phyloP scores from a whole-genome alignment of 306 rosid species.

The Trichosanthes cucumerina region DNA sequence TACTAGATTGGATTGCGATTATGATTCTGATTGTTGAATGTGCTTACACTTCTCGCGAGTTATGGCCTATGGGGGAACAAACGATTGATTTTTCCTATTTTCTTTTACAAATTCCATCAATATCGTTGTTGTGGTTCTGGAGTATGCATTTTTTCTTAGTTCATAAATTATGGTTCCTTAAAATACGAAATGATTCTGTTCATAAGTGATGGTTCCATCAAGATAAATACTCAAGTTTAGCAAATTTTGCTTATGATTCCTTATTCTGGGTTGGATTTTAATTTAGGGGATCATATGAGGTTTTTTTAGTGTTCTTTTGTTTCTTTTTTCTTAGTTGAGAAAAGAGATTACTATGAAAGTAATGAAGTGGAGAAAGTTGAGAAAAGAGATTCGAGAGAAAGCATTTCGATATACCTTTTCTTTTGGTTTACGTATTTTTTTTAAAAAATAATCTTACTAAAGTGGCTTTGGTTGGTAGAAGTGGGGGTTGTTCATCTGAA shows the following conservation, averaged over 20 bases:
- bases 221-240: background rate
- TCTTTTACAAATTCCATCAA: background rate
- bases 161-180: no score
- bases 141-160: no score
- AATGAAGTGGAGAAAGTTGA: background rate
- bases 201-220: background rate
- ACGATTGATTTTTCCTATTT: background rate
- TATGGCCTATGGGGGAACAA: background rate
- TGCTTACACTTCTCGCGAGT: background rate
- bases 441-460: background rate
- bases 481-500: constrained; percentile 81
- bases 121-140: background rate
- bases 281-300: background rate
- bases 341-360: background rate
- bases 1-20: background rate
- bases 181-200: no score
- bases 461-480: constrained; percentile 64
- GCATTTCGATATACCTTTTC: background rate
- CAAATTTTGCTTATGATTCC: background rate
- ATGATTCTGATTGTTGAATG: background rate
- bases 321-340: background rate
- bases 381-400: constrained; percentile 9
- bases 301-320: background rate
- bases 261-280: background rate
- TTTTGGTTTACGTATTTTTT: background rate